Evolutionary conservation across 208 protist species (phyloP), one percentile per base, ranked within the genome.

Genomic region (Angomonas deanei): DNA sequence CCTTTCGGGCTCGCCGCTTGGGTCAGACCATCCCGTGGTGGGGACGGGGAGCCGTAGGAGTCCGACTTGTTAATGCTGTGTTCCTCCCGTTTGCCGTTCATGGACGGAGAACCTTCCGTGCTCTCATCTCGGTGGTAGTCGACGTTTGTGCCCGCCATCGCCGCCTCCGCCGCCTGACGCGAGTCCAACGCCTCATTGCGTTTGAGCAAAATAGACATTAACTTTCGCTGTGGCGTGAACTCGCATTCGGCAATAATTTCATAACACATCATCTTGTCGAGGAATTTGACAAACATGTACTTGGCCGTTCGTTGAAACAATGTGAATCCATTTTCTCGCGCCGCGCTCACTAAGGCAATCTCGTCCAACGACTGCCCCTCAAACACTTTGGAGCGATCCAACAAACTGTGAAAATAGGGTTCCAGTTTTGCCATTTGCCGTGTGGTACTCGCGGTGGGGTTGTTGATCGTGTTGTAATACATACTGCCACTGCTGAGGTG

Each of bases 311-410:
- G 70, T 32, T 80, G 57, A 26, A 78, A 56, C 13, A 98, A 77
- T 0, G 66, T 61, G 66, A 92, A 94, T 28, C 88, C 87, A 74
- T 94, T 93, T 32, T 86, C 66, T 17, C 70, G 66, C 0, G 95
- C 93, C 32, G 87, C 89, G 27, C 63, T 78, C 17, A 97, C 84
- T 0, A 94, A 72, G 8, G 93, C 94, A 50, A 96, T 87, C 69
- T 98, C 96, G 68, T 98, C 96, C 1, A 94, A 78, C 30, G 88
- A 96, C 63, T 89, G 76, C 0, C 85, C 90, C 55, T 97, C 84
- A 68, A 96, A 98, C 17, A 89, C 65, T 49, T 88, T 88, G 17
- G 70, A 68, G 13, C 82, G 69, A 31, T 92, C 85, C 32, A 76
- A 80, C 50, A 76, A 63, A n/a, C 34, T 26, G 31, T 70, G 62